These are phyloP conservation scores for Ceratocystis cacaofunesta DNA, from an alignment of 2,329 filamentous ascomycete genomes.

Conservation along the genomic window DNA sequence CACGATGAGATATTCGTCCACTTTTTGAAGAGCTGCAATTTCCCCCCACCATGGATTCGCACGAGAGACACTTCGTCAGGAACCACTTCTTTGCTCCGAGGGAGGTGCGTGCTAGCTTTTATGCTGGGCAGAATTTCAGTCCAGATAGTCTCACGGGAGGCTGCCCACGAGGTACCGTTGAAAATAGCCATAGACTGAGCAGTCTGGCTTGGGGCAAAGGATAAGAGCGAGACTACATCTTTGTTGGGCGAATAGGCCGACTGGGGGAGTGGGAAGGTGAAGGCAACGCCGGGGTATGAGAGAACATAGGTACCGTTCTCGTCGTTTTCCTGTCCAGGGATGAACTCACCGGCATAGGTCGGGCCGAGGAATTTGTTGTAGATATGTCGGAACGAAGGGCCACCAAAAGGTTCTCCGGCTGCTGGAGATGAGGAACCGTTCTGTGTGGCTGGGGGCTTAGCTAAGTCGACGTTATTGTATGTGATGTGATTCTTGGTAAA, in stretches of 20 bases:
- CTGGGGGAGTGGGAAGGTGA: conserved; percentile 67
- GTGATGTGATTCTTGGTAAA: conserved; percentile 73
- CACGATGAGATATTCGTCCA: conserved; percentile 50
- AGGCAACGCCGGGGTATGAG: conserved; percentile 88
- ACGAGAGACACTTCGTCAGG: conserved; percentile 79
- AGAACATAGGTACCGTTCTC: conserved; percentile 66
- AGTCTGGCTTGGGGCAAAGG: conserved; percentile 58
- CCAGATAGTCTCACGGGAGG: conserved; percentile 63
- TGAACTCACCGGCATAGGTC: conserved; percentile 85
- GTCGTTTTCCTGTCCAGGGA: conserved; percentile 32
- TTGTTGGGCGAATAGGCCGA: conserved; percentile 59
- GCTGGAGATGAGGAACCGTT: conserved; percentile 20
- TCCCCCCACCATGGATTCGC: conserved; percentile 61
- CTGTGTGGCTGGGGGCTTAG: conserved; percentile 38
- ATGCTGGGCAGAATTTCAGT: conserved; percentile 58
- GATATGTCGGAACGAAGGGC: conserved; percentile 73
- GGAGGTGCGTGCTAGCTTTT: conserved; percentile 52
- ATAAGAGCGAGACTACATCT: conserved; percentile 77
- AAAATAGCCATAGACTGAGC: conserved; percentile 86
- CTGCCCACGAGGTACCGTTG: conserved; percentile 77
- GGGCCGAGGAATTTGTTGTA: conserved; percentile 90
- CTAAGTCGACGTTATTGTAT: conserved; percentile 66
- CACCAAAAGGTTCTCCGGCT: conserved; percentile 28
- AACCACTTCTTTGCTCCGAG: conserved; percentile 61
- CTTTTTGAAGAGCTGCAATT: conserved; percentile 61